Percentiles rank a stretch among this genome's conserved stretches.
Conservation (phyloP, 1,284 basidiomycete species). For the Moniliophthora roreri region DNA sequence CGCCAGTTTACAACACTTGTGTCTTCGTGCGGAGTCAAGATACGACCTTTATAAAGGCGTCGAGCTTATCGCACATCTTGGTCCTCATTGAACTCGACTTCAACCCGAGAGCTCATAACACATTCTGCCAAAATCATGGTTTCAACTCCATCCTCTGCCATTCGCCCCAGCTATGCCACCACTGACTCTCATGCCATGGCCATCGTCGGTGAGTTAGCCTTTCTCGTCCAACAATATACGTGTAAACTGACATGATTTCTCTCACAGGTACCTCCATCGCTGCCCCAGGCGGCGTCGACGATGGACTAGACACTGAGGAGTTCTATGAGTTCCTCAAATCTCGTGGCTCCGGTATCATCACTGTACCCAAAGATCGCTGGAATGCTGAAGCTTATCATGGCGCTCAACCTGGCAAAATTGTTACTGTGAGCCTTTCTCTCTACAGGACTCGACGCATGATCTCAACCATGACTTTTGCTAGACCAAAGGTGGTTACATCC, state of each 20-base stretch:
- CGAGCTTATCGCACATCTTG: too few species aligned
- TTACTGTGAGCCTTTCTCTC: background rate
- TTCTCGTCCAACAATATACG: too few species aligned
- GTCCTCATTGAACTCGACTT: too few species aligned
- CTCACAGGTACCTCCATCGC: background rate
- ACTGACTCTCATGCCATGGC: too few species aligned
- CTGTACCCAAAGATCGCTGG: conserved; percentile 3
- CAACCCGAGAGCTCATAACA: too few species aligned
- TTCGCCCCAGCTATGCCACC: too few species aligned
- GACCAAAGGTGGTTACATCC: conserved; percentile 1
- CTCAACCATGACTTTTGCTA: background rate
- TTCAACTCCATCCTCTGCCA: too few species aligned
- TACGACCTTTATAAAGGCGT: too few species aligned
- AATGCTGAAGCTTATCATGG: conserved; percentile 10
- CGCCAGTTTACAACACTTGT: too few species aligned
- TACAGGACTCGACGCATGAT: background rate
- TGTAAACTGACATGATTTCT: background rate
- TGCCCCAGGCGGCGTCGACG: conserved; percentile 2
- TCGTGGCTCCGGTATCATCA: conserved; percentile 6
- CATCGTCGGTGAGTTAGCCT: too few species aligned
- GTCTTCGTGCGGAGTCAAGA: too few species aligned
- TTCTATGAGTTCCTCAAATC: conserved; percentile 4
- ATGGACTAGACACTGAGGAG: conserved; percentile 4
- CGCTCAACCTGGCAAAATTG: conserved; percentile 1
- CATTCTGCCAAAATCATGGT: too few species aligned